Percentiles rank a stretch among this genome's conserved stretches.
These are phyloP conservation scores for Coleophoma crateriformis DNA, from an alignment of 2,329 filamentous ascomycete genomes.

Conservation along the genomic window DNA sequence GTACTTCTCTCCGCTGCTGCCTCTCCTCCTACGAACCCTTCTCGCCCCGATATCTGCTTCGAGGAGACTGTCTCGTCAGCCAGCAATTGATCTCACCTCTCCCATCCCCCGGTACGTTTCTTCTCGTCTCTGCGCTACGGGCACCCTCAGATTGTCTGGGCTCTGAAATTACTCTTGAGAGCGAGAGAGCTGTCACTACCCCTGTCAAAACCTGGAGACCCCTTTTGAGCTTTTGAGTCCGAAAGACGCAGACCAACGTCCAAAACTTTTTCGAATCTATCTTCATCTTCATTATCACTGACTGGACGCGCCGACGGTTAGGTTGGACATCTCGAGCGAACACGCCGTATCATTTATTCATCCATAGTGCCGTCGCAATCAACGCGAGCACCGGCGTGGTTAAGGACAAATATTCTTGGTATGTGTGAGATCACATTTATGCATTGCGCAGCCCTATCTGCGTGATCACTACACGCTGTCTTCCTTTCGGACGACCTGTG, in stretches of 20 bases:
- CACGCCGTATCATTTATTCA: too few species aligned
- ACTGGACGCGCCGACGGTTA: constrained; percentile 14
- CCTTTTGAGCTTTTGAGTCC: constrained; percentile 21
- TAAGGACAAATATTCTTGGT: constrained; percentile 17
- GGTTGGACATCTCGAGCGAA: too few species aligned
- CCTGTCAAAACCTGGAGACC: constrained; percentile 17
- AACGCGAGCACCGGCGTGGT: constrained; percentile 2
- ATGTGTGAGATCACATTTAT: constrained; percentile 18
- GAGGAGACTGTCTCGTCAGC: neutral
- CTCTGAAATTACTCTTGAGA: constrained; percentile 11
- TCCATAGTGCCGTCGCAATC: constrained; percentile 8
- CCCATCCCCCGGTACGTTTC: constrained; percentile 6
- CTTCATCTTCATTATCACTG: constrained; percentile 3
- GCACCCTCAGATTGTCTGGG: constrained; percentile 7
- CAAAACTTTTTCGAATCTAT: constrained; percentile 14
- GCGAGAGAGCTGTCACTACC: constrained; percentile 16
- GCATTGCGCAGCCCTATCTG: constrained; percentile 11
- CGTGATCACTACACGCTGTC: constrained; percentile 10
- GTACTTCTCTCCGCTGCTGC: neutral
- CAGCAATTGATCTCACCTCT: constrained; percentile 4
- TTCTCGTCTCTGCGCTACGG: neutral
- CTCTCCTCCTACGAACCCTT: neutral
- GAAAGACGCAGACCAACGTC: constrained; percentile 6
- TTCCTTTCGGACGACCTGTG: neutral
- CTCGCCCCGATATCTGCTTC: neutral